Evolutionary conservation across 2,329 filamentous ascomycete genomes (phyloP).

Genomic region (Xylariales sp.): DNA sequence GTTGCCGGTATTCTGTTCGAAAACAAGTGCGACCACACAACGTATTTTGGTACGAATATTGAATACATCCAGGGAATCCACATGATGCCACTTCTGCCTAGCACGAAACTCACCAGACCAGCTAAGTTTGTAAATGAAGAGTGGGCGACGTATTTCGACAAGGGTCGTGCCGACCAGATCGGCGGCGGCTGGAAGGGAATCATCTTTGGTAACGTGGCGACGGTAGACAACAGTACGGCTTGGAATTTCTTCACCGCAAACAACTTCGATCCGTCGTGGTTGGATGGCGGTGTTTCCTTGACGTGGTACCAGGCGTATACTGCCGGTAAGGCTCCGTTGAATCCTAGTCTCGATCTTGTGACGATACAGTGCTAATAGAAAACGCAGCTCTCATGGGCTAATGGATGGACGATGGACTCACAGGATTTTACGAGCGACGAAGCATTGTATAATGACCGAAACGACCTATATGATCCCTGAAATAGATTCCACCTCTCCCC

Average conservation of each 20-base stretch:
- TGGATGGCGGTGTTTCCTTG: constrained; percentile 77
- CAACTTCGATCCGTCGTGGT: constrained; percentile 61
- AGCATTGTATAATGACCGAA: too few relatives aligned
- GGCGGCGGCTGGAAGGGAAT: constrained; percentile 81
- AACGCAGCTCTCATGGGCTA: too few relatives aligned
- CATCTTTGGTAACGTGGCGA: constrained; percentile 75
- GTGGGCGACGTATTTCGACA: constrained; percentile 74
- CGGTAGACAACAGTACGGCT: constrained; percentile 64
- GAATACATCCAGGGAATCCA: constrained; percentile 73
- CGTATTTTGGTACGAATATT: constrained; percentile 73
- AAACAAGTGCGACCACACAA: constrained; percentile 91
- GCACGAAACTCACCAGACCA: constrained; percentile 61
- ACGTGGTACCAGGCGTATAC: constrained; percentile 82
- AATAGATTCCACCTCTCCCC: too few relatives aligned
- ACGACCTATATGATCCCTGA: too few relatives aligned
- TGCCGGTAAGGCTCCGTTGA: constrained; percentile 69
- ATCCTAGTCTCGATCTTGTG: too few relatives aligned
- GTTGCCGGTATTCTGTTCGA: constrained; percentile 73
- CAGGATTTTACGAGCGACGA: too few relatives aligned
- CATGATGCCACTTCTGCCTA: constrained; percentile 63
- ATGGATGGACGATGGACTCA: too few relatives aligned
- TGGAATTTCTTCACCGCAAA: constrained; percentile 70
- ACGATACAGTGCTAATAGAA: too few relatives aligned
- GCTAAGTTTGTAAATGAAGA: constrained; percentile 72
- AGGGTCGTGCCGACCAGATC: constrained; percentile 59